phyloP scores from a whole-genome alignment of 2,329 filamentous ascomycete species.

The Paracamarosporium sp. region DNA sequence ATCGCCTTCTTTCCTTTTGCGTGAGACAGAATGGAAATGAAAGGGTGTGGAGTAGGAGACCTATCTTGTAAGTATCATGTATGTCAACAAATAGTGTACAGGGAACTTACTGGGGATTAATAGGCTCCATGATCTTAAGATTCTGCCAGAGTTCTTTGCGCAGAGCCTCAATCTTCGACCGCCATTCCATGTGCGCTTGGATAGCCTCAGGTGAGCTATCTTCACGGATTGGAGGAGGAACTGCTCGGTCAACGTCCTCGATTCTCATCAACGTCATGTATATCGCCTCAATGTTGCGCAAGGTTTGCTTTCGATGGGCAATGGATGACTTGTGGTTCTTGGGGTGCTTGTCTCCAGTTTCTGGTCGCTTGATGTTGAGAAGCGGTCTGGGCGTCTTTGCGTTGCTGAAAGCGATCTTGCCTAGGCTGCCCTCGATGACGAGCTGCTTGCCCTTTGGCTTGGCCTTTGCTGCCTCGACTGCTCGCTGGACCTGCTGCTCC shows the following conservation, averaged over 20 bases:
- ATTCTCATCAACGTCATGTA: constrained; percentile 90
- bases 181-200: constrained; percentile 80
- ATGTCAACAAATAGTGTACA: neutral
- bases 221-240: constrained; percentile 72
- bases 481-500: constrained; percentile 98
- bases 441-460: constrained; percentile 98
- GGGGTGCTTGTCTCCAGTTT: constrained; percentile 62
- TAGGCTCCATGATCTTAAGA: constrained; percentile 92
- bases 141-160: constrained; percentile 84
- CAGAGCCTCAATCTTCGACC: constrained; percentile 71
- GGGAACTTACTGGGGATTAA: constrained; percentile 61
- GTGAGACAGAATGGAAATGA: constrained; percentile 94
- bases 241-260: constrained; percentile 87
- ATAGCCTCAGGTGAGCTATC: constrained; percentile 72
- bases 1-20: constrained; percentile 97
- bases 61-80: constrained; percentile 52
- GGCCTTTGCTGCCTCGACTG: constrained; percentile 95
- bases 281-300: constrained; percentile 86
- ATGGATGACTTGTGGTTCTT: constrained; percentile 60
- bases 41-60: constrained; percentile 77
- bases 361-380: constrained; percentile 90
- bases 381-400: constrained; percentile 95
- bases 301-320: constrained; percentile 78
- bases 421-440: constrained; percentile 92
- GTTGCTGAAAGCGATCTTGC: constrained; percentile 99